Conservation (phyloP, 768 basidiomycete species). For the Suillus fuscotomentosus region DNA sequence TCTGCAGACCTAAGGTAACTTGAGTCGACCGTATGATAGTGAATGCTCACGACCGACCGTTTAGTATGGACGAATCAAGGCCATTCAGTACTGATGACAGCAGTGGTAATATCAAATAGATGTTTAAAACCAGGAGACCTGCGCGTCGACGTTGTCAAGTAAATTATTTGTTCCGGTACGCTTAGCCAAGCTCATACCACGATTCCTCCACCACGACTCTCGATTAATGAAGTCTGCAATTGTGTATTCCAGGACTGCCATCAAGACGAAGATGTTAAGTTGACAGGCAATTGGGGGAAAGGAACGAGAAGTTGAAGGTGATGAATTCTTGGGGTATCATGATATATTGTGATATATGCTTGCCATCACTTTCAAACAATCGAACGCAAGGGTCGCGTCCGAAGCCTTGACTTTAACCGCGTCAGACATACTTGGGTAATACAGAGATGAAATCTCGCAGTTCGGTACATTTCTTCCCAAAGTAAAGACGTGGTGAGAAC, state of each 20-base stretch:
- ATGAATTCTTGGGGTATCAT: not conserved
- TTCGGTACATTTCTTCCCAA: constrained; percentile 6
- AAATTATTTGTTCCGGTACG: too few species aligned
- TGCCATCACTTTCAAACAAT: constrained; percentile 1
- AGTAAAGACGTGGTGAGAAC: constrained; percentile 7
- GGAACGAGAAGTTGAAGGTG: not conserved
- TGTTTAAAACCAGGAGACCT: constrained; percentile 60
- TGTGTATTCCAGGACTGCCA: constrained; percentile 47
- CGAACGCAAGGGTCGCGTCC: not conserved
- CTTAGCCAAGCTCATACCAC: constrained; percentile 37
- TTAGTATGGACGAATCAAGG: constrained; percentile 66
- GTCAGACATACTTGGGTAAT: not conserved
- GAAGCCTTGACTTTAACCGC: not conserved
- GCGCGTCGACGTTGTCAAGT: not conserved
- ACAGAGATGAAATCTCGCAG: constrained; percentile 1
- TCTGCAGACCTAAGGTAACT: constrained; percentile 53
- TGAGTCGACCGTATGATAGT: constrained; percentile 26
- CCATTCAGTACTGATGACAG: constrained; percentile 67
- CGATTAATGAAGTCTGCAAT: constrained; percentile 58
- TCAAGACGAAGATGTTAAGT: constrained; percentile 13
- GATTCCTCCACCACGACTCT: constrained; percentile 62
- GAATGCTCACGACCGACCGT: constrained; percentile 32
- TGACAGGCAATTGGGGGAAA: not conserved
- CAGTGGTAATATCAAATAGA: constrained; percentile 61
- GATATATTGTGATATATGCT: not conserved